Base-by-base conservation (phyloP, 2,329 filamentous ascomycete genomes). In the Neoscytalidium dimidiatum region DNA sequence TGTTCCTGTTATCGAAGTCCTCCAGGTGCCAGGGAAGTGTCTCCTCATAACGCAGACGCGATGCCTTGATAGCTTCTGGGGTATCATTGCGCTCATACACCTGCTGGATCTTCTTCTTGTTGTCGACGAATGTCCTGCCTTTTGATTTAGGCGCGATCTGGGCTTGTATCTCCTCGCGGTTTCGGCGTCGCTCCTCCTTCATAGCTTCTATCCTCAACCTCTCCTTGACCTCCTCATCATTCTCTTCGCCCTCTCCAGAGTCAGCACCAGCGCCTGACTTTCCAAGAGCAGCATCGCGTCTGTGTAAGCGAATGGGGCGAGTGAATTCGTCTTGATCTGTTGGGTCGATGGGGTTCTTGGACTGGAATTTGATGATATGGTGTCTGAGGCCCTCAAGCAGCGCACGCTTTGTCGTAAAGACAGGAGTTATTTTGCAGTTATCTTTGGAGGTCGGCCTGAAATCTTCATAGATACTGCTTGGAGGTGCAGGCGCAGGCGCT, bases 21-120 rank as follows among this genome's bases (percentile, higher is more conserved):
- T 99, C 95, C 38, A 99, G 79, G 75, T 97, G 94, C 95, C 95
- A 99, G 5, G 95, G 95, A 57, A 97, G 82, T 3, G 94, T 92
- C 77, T 99, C 95, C 75, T 98, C 95, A 70, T 98, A 99, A 68
- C 94, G 86, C 46, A 89, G 80, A 66, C 86, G 82, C 46, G 84
- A 82, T 57, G 81, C 81, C 66, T 90, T 79, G 87, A 88, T 81
- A 84, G 96, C 84, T 85, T 95, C 81, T 80, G 85, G 85, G 1
- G 87, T 88, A 74, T 88, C 86, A 65, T 96, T 91, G n/a, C 90
- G 87, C 69, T 92, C 89, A 73, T 92, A 93, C 23, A 96, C 91
- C 71, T 93, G 92, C 68, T 92, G 91, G 1, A 89, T 94, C 73
- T 94, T 96, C 78, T 96, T 94, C 75, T 91, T 89, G 74, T 91